These are phyloP conservation scores for Leccinum proliferum DNA, from an alignment of 1,284 basidiomycete genomes.

Conservation along the genomic window DNA sequence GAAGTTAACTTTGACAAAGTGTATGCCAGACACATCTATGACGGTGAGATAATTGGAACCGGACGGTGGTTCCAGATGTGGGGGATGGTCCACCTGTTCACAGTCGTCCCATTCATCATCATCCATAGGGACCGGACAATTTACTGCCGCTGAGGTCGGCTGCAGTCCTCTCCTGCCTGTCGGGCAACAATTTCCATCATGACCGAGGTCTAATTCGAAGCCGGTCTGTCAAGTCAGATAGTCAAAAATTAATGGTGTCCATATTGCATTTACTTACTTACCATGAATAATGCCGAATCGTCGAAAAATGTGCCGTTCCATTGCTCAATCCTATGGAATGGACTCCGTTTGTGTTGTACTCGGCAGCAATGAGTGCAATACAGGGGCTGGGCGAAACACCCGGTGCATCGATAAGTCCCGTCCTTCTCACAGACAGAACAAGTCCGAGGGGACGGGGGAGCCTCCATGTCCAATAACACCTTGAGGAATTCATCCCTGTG, in stretches of 20 bases:
- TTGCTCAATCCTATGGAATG: background rate
- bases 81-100: background rate
- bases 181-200: background rate
- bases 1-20: background rate
- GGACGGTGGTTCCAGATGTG: background rate
- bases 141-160: background rate
- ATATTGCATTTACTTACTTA: background rate
- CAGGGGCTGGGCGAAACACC: background rate
- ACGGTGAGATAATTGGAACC: background rate
- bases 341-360: background rate
- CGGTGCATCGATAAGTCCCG: background rate
- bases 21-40: background rate
- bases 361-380: background rate
- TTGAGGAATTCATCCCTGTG: background rate
- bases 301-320: background rate
- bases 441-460: background rate
- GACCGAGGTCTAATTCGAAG: background rate
- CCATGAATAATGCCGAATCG: background rate
- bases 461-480: background rate
- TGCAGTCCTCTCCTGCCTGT: no score
- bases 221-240: background rate
- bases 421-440: background rate
- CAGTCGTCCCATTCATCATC: background rate
- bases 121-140: background rate
- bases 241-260: background rate